phyloP scores from a whole-genome alignment of 768 basidiomycete species.

The Gymnopilus junonius region DNA sequence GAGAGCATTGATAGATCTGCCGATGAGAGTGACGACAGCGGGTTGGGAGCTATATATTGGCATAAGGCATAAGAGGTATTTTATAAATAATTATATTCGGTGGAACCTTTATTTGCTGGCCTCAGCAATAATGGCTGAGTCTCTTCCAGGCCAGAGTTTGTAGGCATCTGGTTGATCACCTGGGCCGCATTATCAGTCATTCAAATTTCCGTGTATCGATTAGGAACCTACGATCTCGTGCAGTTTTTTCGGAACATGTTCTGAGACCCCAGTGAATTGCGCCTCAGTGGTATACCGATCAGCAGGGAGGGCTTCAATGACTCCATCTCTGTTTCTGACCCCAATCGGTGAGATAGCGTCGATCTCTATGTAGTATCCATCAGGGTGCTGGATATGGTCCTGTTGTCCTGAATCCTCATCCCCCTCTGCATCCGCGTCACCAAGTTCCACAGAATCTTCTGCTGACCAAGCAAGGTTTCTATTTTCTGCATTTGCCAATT shows the following conservation, averaged over 20 bases:
- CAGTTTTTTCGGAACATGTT: constrained; percentile 55
- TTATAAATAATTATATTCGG: background rate
- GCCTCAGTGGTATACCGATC: constrained; percentile 43
- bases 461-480: constrained; percentile 72
- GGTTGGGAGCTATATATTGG: background rate
- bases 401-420: constrained; percentile 48
- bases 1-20: constrained; percentile 19
- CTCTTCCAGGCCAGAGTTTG: constrained; percentile 41
- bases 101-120: constrained; percentile 11
- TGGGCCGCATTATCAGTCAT: background rate
- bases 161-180: constrained; percentile 19
- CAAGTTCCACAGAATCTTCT: constrained; percentile 51
- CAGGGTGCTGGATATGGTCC: constrained; percentile 41
- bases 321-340: constrained; percentile 57
- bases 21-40: constrained; percentile 8
- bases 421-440: constrained; percentile 56
- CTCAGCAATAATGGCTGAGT: constrained; percentile 48
- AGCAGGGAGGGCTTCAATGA: constrained; percentile 46
- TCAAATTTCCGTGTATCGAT: background rate
- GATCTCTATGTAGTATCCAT: constrained; percentile 37
- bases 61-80: background rate
- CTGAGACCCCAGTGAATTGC: constrained; percentile 54
- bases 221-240: constrained; percentile 53
- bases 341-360: constrained; percentile 53
- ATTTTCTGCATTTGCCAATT: constrained; percentile 61